These are phyloP conservation scores for Cercis canadensis DNA, from an alignment of 306 rosid species.

Conservation along the genomic window DNA sequence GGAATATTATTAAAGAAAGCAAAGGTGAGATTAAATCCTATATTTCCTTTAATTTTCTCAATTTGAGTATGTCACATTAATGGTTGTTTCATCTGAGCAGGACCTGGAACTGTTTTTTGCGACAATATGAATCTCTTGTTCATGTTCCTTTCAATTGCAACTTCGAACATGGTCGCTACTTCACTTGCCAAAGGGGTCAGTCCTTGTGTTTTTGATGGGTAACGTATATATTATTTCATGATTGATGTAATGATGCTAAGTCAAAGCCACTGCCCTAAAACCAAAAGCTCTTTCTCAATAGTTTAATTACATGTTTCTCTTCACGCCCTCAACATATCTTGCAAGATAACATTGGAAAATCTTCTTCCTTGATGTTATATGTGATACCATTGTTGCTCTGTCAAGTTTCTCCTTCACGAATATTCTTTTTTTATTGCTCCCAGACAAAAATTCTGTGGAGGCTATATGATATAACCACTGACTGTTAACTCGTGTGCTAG, in stretches of 20 bases:
- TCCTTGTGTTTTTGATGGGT: conserved; percentile 3
- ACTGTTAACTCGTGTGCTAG: neutral
- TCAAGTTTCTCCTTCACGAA: neutral
- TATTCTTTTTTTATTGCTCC: neutral
- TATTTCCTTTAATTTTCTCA: neutral
- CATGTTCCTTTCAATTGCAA: conserved; percentile 48
- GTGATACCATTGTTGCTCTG: neutral
- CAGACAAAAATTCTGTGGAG: neutral
- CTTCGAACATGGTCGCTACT: conserved; percentile 51
- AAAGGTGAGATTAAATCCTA: neutral
- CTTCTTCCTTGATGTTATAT: neutral
- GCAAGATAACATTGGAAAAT: neutral
- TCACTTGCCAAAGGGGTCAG: conserved; percentile 47
- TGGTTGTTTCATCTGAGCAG: conserved; percentile 28
- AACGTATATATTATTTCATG: neutral
- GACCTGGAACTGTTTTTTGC: conserved; percentile 47
- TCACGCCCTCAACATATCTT: too few species aligned
- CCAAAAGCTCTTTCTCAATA: neutral
- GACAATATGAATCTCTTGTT: conserved; percentile 47
- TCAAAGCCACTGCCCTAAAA: neutral
- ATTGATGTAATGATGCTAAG: neutral
- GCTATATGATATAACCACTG: too few species aligned
- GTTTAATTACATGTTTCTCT: neutral
- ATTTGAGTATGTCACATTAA: neutral
- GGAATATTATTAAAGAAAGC: too few species aligned